Conservation (phyloP, 116 monocot genomes). For the Papilionanthe hybrid region DNA sequence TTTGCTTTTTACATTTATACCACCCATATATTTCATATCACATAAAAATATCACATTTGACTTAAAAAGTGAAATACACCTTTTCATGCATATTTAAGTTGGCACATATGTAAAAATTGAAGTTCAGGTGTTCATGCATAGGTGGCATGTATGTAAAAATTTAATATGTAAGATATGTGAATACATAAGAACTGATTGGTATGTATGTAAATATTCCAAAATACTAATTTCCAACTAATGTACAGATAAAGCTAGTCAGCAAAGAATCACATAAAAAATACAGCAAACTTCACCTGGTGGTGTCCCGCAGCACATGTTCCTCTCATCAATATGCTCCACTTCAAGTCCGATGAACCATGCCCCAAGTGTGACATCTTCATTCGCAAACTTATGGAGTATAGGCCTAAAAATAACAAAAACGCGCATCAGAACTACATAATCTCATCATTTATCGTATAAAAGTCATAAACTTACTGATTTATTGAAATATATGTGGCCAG, state of each 20-base stretch:
- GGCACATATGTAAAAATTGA: too few relatives aligned
- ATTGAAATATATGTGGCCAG: conserved; percentile 36
- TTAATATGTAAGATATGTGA: too few relatives aligned
- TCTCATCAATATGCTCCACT: conserved; percentile 32
- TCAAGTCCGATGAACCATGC: conserved; percentile 39
- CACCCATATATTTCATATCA: too few relatives aligned
- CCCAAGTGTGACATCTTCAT: conserved; percentile 32
- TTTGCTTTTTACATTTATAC: too few relatives aligned
- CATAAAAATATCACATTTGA: too few relatives aligned
- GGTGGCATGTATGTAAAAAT: too few relatives aligned
- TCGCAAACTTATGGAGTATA: conserved; percentile 33
- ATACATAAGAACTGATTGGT: too few relatives aligned
- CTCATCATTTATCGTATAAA: neutral
- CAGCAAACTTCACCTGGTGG: conserved; percentile 14
- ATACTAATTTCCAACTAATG: neutral
- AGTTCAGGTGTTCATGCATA: too few relatives aligned
- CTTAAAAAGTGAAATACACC: too few relatives aligned
- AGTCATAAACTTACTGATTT: conserved; percentile 21
- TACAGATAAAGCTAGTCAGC: neutral
- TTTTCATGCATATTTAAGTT: too few relatives aligned
- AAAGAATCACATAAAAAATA: neutral
- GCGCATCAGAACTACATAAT: neutral
- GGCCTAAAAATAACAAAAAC: conserved; percentile 8
- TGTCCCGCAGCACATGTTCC: conserved; percentile 26
- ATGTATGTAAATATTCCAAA: too few relatives aligned